Conservation (phyloP, 805 yeast species). For the Cyberlindnera euphorbiae region DNA sequence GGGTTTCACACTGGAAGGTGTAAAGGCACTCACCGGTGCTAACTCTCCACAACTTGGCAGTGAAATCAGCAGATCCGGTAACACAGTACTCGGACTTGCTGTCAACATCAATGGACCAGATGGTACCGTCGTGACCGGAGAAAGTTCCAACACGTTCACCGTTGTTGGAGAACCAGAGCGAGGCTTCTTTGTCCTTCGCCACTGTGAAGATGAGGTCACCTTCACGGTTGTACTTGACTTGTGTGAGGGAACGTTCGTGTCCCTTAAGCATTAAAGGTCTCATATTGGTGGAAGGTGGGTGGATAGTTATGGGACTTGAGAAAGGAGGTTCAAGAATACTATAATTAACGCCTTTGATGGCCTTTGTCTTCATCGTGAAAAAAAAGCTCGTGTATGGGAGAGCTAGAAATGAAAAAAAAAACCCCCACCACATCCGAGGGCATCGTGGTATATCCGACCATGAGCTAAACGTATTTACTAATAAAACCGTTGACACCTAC, state of each 20-base stretch:
- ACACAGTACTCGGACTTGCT: slow-evolving; percentile 59
- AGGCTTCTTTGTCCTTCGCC: slow-evolving; percentile 85
- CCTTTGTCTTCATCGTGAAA: not conserved
- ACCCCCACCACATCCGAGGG: slow-evolving; percentile 1
- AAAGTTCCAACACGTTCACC: slow-evolving; percentile 97
- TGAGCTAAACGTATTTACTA: too few relatives aligned
- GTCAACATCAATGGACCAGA: slow-evolving; percentile 91
- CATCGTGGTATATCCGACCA: not conserved
- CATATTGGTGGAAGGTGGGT: slow-evolving; percentile 32
- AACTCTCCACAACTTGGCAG: slow-evolving; percentile 80
- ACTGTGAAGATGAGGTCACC: slow-evolving; percentile 92
- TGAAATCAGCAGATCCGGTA: slow-evolving; percentile 90
- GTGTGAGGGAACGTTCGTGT: slow-evolving; percentile 96
- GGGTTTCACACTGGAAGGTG: slow-evolving; percentile 72
- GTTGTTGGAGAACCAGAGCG: slow-evolving; percentile 90
- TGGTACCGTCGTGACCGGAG: slow-evolving; percentile 85
- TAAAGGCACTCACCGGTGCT: slow-evolving; percentile 69
- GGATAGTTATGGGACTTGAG: not conserved
- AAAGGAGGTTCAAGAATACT: too few relatives aligned
- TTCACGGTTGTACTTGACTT: slow-evolving; percentile 90
- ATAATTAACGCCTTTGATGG: not conserved
- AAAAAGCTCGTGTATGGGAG: not conserved
- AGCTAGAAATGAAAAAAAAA: slow-evolving; percentile 1
- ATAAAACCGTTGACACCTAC: too few relatives aligned
- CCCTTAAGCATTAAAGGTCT: slow-evolving; percentile 79